Base-by-base conservation (phyloP, 2,329 filamentous ascomycete species). In the Penicillium concentricum region DNA sequence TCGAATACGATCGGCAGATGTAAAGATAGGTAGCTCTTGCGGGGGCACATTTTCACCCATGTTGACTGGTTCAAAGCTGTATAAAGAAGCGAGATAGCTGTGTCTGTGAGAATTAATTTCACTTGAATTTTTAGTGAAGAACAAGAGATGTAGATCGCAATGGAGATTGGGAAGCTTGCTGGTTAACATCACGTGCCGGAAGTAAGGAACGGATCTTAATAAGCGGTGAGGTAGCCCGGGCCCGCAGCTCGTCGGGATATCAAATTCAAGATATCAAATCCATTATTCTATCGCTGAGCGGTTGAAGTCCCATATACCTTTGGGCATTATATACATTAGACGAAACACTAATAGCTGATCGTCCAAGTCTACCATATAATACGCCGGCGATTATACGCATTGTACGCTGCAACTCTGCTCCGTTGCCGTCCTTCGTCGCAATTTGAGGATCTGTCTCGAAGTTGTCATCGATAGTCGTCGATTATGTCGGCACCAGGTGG, bases 1-100 rank as follows among this genome's bases (percentile, higher is more conserved):
- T 56, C 87, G 81, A 62, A 96, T 91, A 62, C 89, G 90, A 71
- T 95, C 89, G 39, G 88, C 83, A 34, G 88, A 83, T 10, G 86
- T 89, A 63, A 92, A 89, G n/a, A 65, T 68, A 41, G 70, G 62
- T 22, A 24, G 24, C 51, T 72, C 64, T 8, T 68, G 57, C 46
- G 46, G 22, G 15, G 69, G 61, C 30, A 63, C 50, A 34, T 54
- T 39, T 30, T 67, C 64, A 7, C 60, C 37, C 70, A 72, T 72
- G 24, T 34, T 60, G 51, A 16, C 15, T 48, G 26, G 13, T 22
- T 30, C 41, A 1, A 9, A 16, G 24, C 16, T 26, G 5, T 22
- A 30, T 20, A 5, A 38, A 3, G 1, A 15, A 10, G 1, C 3
- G 15, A n/a, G 18, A 37, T 30, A 10, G 16, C 20, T 35, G n/a